Percentiles rank a stretch among this genome's conserved stretches.
Evolutionary conservation across 805 yeast species (phyloP).

Genomic region (Yarrowia alimentaria): DNA sequence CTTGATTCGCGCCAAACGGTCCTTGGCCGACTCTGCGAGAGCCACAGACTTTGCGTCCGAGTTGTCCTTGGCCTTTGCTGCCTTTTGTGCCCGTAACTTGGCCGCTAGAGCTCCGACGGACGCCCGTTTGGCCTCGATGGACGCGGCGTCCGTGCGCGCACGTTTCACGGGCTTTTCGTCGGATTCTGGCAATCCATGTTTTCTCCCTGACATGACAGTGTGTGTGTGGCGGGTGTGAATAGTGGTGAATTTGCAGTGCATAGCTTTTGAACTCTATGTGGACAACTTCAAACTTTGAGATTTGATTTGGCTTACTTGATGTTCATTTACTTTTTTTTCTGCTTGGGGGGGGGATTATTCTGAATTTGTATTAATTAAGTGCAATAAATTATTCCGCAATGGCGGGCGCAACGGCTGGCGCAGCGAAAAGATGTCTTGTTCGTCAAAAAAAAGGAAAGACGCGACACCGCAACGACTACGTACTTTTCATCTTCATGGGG

Average conservation of each 20-base stretch:
- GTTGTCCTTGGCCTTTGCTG: neutral
- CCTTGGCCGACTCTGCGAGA: conserved; percentile 1
- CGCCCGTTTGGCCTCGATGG: conserved; percentile 16
- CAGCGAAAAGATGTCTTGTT: too few species aligned
- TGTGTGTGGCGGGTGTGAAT: neutral
- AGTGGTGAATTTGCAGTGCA: neutral
- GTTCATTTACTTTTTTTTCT: too few species aligned
- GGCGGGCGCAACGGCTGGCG: too few species aligned
- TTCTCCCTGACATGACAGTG: conserved; percentile 25
- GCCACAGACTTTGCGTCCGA: neutral
- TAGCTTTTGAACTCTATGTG: neutral
- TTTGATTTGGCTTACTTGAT: too few species aligned
- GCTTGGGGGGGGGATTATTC: too few species aligned
- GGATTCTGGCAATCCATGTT: conserved; percentile 10
- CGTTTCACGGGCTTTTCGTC: conserved; percentile 16
- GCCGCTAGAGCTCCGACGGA: neutral
- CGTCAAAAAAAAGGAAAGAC: too few species aligned
- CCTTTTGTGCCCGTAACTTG: conserved; percentile 1
- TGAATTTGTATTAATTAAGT: too few species aligned
- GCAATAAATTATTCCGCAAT: too few species aligned
- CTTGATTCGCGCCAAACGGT: conserved; percentile 15
- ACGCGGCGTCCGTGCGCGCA: conserved; percentile 8
- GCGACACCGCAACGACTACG: too few species aligned
- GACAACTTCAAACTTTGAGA: too few species aligned
- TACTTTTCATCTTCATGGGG: conserved; percentile 15